Base-by-base conservation (phyloP, 2,329 filamentous ascomycete genomes). In the Claviceps sp. region DNA sequence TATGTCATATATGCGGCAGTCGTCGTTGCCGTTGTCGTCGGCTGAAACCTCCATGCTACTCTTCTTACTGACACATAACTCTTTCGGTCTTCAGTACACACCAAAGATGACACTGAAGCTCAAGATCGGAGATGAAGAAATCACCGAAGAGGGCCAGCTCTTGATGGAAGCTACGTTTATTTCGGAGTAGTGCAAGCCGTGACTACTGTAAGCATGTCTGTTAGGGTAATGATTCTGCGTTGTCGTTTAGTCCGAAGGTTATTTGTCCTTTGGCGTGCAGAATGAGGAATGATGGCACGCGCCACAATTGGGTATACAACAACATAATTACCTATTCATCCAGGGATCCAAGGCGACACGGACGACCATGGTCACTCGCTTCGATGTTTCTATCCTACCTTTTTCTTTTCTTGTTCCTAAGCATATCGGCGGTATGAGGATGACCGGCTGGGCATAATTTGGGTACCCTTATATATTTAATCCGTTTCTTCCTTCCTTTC, bases 101-200 rank as follows among this genome's bases (percentile, higher is more conserved):
- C 85, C 86, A 38, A 76, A 76, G 57, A 67, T 88, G 52, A 79
- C 79, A 16, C 71, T 98, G 59, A 91, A 93, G 75, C 62, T 98
- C 60, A 93, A 90, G 69, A 76, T 91, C 56, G 89, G 86, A 47
- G 89, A 89, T 53, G 76, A 87, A 61, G 85, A 90, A 61, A 78
- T 82, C 55, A 74, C 76, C 17, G 91, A 97, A 68, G 74, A 89
- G 63, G 93, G 93, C 47, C 73, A 71, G 46, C 70, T 95, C 51
- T 95, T 94, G 70, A 81, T 79, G 52, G 93, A 98, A 72, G 89
- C 93, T 2, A 96, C 90, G n/a, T 98, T 97, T 72, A 95, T 98
- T 69, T 89, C 85, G 50, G 84, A 72, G 56, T 68, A 65, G 59
- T 16, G 51, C 9, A 56, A 53, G 52, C 54, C 49, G 46, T 23